phyloP scores from a whole-genome alignment of 148 eudicot genomes.

The Oxyria digyna region DNA sequence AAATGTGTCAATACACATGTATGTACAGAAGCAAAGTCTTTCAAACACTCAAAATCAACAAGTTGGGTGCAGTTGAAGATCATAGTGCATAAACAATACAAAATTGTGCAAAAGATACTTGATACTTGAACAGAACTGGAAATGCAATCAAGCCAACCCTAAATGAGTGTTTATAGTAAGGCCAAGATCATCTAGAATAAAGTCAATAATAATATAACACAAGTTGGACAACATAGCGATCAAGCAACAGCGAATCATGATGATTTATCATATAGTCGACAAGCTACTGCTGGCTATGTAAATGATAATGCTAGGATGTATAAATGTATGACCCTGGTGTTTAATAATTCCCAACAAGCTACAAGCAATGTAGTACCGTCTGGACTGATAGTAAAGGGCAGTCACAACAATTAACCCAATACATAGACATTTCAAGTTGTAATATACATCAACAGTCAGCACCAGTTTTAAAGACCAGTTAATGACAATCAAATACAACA shows the following conservation, averaged over 20 bases:
- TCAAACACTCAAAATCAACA: too few relatives aligned
- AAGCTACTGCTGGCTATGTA: not conserved
- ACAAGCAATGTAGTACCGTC: too few relatives aligned
- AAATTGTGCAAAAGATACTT: too few relatives aligned
- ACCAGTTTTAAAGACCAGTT: not conserved
- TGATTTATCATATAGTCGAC: not conserved
- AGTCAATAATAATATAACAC: not conserved
- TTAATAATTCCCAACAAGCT: too few relatives aligned
- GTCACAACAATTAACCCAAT: not conserved
- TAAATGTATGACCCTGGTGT: too few relatives aligned
- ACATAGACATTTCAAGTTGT: not conserved
- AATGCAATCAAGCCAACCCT: too few relatives aligned
- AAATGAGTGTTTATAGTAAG: not conserved
- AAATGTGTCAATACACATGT: not conserved
- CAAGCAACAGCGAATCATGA: not conserved
- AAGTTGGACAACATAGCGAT: not conserved
- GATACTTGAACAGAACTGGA: too few relatives aligned
- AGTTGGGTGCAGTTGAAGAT: too few relatives aligned
- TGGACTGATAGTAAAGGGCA: not conserved
- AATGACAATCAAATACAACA: not conserved
- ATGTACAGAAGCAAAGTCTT: not conserved
- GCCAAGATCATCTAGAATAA: not conserved
- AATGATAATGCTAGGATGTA: not conserved
- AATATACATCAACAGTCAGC: conserved; percentile 5
- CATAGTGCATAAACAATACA: too few relatives aligned